Evolutionary conservation across 1,284 basidiomycete genomes (phyloP).

Genomic region (Trichosporon asahii): DNA sequence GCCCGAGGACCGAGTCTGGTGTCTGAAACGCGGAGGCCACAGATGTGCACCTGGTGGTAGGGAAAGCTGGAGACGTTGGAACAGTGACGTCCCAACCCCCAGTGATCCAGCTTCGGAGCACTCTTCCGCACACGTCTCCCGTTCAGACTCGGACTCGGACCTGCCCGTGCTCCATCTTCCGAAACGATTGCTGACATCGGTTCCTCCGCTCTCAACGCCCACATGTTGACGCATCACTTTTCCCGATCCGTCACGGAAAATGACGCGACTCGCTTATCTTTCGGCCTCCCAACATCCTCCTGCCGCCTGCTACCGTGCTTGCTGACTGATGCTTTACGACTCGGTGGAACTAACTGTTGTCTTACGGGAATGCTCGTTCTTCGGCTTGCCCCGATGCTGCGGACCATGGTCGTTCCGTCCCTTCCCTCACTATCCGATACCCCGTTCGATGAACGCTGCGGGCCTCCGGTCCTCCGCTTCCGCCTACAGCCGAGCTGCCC

Average conservation of each 20-base stretch:
- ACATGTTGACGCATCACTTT: not conserved
- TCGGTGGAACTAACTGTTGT: not conserved
- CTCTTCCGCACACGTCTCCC: not conserved
- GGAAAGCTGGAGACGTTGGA: too few relatives aligned
- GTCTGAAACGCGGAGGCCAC: too few relatives aligned
- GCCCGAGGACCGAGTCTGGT: too few relatives aligned
- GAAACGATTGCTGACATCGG: not conserved
- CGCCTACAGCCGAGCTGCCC: constrained; percentile 34
- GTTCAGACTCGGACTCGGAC: not conserved
- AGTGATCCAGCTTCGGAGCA: not conserved
- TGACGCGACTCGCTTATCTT: not conserved
- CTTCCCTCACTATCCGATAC: too few relatives aligned
- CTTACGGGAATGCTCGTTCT: not conserved
- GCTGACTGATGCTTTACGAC: not conserved
- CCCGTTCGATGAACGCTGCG: not conserved
- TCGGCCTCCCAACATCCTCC: not conserved
- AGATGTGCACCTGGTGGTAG: too few relatives aligned
- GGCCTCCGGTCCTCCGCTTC: too few relatives aligned
- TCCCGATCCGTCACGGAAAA: not conserved
- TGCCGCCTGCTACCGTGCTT: not conserved
- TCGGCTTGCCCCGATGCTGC: not conserved
- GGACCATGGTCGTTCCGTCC: not conserved
- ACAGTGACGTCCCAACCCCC: not conserved
- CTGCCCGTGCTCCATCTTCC: not conserved
- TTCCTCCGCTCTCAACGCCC: not conserved